phyloP scores from a whole-genome alignment of 1,284 basidiomycete species.

The Takashimella koratensis region DNA sequence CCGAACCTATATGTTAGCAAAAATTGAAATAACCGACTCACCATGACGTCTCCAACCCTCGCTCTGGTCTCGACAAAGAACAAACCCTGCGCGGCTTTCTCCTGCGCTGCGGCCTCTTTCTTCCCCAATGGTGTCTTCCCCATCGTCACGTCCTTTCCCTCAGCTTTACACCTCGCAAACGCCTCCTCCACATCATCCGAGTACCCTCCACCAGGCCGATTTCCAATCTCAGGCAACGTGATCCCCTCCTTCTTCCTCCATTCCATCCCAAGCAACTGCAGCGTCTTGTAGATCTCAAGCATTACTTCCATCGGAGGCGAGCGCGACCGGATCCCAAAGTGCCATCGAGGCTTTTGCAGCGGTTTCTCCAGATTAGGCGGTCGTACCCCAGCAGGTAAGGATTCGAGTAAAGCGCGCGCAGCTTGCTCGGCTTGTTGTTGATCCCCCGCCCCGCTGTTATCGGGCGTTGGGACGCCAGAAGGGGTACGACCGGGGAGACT shows the following conservation, averaged over 20 bases:
- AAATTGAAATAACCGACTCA: conserved; percentile 51
- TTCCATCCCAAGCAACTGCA: conserved; percentile 93
- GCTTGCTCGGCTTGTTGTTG: conserved; percentile 43
- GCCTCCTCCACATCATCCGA: conserved; percentile 39
- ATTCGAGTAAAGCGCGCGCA: conserved; percentile 36
- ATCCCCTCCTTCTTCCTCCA: conserved; percentile 64
- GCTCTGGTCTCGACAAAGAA: conserved; percentile 95
- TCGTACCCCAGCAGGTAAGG: conserved; percentile 8
- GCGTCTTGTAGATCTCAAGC: conserved; percentile 94
- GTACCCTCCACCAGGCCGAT: conserved; percentile 34
- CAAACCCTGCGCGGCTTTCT: conserved; percentile 58
- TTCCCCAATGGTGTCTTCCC: conserved; percentile 39
- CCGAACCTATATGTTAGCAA: conserved; percentile 58
- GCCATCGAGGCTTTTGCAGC: conserved; percentile 71
- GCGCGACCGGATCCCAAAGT: conserved; percentile 93
- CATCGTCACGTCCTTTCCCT: conserved; percentile 31
- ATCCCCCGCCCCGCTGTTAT: background rate
- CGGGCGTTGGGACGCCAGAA: background rate
- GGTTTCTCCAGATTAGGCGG: conserved; percentile 28
- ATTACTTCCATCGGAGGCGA: conserved; percentile 99
- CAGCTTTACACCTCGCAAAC: conserved; percentile 52
- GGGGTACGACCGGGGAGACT: conserved; percentile 59
- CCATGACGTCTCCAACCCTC: conserved; percentile 82
- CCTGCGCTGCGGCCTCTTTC: conserved; percentile 51
- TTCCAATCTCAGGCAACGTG: conserved; percentile 64